Evolutionary conservation across 140 eudicot species (phyloP), one percentile per base, ranked within the genome.

Genomic region (Cichorium intybus): DNA sequence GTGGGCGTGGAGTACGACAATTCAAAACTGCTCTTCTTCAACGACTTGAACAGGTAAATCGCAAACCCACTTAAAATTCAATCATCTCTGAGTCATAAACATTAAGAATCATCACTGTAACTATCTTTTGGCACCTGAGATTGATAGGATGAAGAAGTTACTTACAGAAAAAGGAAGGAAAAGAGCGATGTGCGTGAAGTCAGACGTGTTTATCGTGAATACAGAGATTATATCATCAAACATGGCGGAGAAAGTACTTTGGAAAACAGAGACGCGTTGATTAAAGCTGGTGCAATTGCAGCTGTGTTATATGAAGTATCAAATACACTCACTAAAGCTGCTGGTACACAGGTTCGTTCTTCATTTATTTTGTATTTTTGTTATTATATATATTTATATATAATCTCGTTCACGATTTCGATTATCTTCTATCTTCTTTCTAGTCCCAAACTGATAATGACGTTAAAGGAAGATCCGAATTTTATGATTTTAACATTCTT

Each of bases 21-120:
- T 94, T 94, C 68, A 94, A 94, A 80, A 94, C 99, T 69, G 80
- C 95, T 41, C 87, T 94, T 53, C 99, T 94, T 78, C 99, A 89
- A 62, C 77, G 96, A 26, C 99, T 94, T 26, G 95, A 89, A 65
- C 90, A 76, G 96, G 99, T 94, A 73, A 48, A 23, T 65, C 11
- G 15, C 15, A 12, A 57, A 41, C 22, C 4, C 48, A 17, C 21
- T 27, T 2, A 37, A 3, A 27, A 26, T 41, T 28, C 16, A n/a
- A 41, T 16, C 10, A 23, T 43, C 20, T 43, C 20, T 4, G 49
- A 43, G 18, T 41, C 12, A 41, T 3, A 41, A 41, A 10, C 12
- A 6, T 10, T 12, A 43, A 3, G 0, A 14, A 2, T 43, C 49
- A 43, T 43, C 14, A 21, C 22, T 45, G 64, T 24, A 57, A 45